A percentile compares a stretch with the other conserved stretches of the same genome.
Evolutionary conservation across 495 filamentous ascomycete species (phyloP).

Genomic region (Penicillium flavigenum): DNA sequence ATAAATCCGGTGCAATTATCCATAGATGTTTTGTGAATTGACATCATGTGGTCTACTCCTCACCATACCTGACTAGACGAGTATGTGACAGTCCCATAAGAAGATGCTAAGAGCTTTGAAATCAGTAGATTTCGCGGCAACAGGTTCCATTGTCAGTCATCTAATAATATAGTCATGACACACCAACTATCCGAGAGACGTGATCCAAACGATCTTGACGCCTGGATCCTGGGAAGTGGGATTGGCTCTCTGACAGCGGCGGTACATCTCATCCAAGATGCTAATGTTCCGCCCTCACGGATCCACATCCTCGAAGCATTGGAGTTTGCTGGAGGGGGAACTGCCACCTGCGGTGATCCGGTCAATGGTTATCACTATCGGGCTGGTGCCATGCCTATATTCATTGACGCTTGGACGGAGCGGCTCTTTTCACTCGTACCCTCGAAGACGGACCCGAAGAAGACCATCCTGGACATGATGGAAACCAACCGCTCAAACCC

Average conservation of each 20-base stretch:
- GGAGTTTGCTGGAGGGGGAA: constrained; percentile 31
- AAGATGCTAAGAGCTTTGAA: too few species aligned
- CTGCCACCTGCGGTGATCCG: constrained; percentile 36
- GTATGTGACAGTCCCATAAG: too few species aligned
- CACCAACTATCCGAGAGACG: too few species aligned
- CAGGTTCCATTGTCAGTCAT: too few species aligned
- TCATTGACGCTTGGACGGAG: constrained; percentile 38
- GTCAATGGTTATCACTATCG: constrained; percentile 40
- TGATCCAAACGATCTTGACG: constrained; percentile 2
- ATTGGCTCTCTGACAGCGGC: constrained; percentile 44
- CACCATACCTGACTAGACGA: too few species aligned
- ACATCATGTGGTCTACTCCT: too few species aligned
- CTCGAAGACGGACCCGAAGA: constrained; percentile 22
- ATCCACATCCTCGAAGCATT: constrained; percentile 45
- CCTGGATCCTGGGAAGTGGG: constrained; percentile 42
- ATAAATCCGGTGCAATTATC: too few species aligned
- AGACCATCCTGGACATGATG: constrained; percentile 15
- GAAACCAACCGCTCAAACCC: neutral
- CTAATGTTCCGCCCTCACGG: constrained; percentile 37
- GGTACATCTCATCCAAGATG: constrained; percentile 44
- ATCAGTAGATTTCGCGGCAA: too few species aligned
- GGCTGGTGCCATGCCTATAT: constrained; percentile 37
- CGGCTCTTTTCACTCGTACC: constrained; percentile 39
- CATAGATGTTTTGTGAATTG: too few species aligned
- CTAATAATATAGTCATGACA: too few species aligned